Evolutionary conservation across 441 rosid genomes (phyloP).

Genomic region (Pelargonium fulgidum): DNA sequence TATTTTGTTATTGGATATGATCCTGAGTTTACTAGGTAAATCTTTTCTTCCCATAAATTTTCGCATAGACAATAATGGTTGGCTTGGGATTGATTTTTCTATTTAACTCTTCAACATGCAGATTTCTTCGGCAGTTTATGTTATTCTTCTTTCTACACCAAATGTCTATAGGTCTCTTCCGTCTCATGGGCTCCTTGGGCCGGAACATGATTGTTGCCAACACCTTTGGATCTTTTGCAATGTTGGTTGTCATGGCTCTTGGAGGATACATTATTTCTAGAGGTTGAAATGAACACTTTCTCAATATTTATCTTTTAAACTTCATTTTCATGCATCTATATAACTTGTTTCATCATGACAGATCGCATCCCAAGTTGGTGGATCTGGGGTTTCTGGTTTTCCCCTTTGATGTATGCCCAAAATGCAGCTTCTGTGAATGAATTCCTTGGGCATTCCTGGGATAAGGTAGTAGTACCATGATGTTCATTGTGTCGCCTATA

Average conservation of each 20-base stretch:
- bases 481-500: too few species aligned
- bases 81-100: slow-evolving; percentile 17
- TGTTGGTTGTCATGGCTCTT: slow-evolving; percentile 43
- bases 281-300: slow-evolving; percentile 44
- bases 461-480: slow-evolving; percentile 44
- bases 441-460: slow-evolving; percentile 85
- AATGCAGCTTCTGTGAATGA: slow-evolving; percentile 96
- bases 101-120: slow-evolving; percentile 29
- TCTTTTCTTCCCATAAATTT: slow-evolving; percentile 12
- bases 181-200: slow-evolving; percentile 49
- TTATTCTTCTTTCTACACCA: slow-evolving; percentile 49
- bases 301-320: too few species aligned
- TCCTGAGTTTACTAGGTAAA: slow-evolving; percentile 56
- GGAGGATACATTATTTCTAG: slow-evolving; percentile 65
- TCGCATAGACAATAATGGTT: slow-evolving; percentile 12
- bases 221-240: slow-evolving; percentile 57
- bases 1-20: slow-evolving; percentile 74
- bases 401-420: slow-evolving; percentile 93
- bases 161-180: slow-evolving; percentile 65
- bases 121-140: slow-evolving; percentile 61
- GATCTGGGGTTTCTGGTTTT: slow-evolving; percentile 98
- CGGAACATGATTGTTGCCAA: slow-evolving; percentile 64
- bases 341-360: slow-evolving; percentile 39
- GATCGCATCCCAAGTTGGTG: slow-evolving; percentile 88
- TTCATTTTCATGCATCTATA: too few species aligned